Base-by-base conservation (phyloP, 176 grass and related monocot genomes). In the Miscanthus lutarioriparius region DNA sequence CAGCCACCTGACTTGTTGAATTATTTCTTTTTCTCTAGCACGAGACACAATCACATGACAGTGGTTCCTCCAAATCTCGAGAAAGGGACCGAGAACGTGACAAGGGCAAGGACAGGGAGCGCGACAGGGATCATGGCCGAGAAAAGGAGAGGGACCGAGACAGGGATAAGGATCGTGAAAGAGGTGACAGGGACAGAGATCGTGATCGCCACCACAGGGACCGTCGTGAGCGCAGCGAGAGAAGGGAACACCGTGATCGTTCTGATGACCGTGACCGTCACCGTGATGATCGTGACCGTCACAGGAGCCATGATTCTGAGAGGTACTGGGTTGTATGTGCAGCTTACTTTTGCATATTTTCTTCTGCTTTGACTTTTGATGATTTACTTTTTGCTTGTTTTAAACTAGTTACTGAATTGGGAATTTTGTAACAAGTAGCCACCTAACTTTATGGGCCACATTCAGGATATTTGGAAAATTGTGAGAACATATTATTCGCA, bases 201-300 rank as follows among this genome's bases (percentile, higher is more conserved):
- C 84, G 80, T 28, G 90, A 91, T 70, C 90, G 87, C 20, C 92
- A 92, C 81, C 90, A 92, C 70, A 95, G 96, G 84, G 95, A 94
- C 8, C 86, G 92, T 79, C 79, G 80, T 3, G 96, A 98, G 64
- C 88, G 92, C 87, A 89, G 89, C 51, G 92, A 94, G 72, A 90
- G 61, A 51, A 82, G 85, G 51, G 87, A 92, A 37, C 87, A 84
- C 35, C 81, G 70, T 64, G 92, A 82, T 58, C 83, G 82, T 83
- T 66, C 87, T 37, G 93, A 95, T 87, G 93, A 95, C 17, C 88
- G 84, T 90, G 86, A 92, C 41, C 86, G 84, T 7, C 71, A 74
- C 43, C 43, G 43, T 10, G 71, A 74, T 71, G 90, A 95, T 15
- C 87, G 85, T 77, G 88, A 93, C 65, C 87, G 85, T 64, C 93